Conservation (phyloP, 2,329 filamentous ascomycete genomes). For the Nemania sp. region DNA sequence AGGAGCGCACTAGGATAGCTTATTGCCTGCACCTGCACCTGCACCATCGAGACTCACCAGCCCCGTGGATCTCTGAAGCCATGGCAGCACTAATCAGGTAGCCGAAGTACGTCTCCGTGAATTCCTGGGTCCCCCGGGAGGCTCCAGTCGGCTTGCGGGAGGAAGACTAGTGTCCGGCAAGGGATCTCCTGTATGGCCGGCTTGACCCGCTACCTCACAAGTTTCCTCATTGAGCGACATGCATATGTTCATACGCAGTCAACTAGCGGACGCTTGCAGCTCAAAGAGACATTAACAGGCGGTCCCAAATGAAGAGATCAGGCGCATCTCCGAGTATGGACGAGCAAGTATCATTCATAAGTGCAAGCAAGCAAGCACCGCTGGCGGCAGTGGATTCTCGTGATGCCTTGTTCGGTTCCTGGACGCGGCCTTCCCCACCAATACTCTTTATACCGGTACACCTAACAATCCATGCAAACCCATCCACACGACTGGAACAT, state of each 20-base stretch:
- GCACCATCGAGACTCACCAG: background rate
- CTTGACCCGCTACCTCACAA: slow-evolving; percentile 9
- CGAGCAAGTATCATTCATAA: background rate
- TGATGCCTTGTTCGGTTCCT: slow-evolving; percentile 6
- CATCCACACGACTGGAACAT: slow-evolving; percentile 13
- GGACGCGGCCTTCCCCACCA: slow-evolving; percentile 12
- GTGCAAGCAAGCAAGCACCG: background rate
- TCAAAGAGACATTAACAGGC: slow-evolving; percentile 13
- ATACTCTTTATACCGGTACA: slow-evolving; percentile 1
- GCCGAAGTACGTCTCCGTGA: background rate
- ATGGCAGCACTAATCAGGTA: background rate
- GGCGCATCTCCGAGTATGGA: background rate
- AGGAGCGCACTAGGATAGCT: slow-evolving; percentile 7
- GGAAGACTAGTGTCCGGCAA: slow-evolving; percentile 10
- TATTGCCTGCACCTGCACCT: slow-evolving; percentile 6
- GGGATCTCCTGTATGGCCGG: slow-evolving; percentile 1
- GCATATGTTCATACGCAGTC: slow-evolving; percentile 31
- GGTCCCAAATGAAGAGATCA: background rate
- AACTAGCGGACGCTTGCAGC: slow-evolving; percentile 30
- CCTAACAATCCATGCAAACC: slow-evolving; percentile 12
- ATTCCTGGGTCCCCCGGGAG: slow-evolving; percentile 3
- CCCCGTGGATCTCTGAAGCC: background rate
- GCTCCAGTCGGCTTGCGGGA: slow-evolving; percentile 9
- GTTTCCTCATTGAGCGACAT: slow-evolving; percentile 37
- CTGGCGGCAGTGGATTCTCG: background rate